Evolutionary conservation across 345 rosid genomes (phyloP).

Genomic region (Ceriops decandra): DNA sequence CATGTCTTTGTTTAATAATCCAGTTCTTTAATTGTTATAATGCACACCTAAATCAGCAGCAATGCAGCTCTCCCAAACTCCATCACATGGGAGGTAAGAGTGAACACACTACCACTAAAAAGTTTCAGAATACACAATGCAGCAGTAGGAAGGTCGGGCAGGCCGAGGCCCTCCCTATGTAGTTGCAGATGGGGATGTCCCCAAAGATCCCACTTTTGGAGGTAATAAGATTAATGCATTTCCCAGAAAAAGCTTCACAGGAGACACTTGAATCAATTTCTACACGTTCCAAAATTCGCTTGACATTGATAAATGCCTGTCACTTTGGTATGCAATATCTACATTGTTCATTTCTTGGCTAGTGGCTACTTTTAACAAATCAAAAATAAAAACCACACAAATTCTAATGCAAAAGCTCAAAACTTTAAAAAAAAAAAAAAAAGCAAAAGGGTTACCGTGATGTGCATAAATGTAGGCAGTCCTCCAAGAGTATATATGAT

Average conservation of each 20-base stretch:
- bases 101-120: too few species aligned
- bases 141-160: too few species aligned
- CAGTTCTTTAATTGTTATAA: too few species aligned
- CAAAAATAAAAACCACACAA: background rate
- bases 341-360: too few species aligned
- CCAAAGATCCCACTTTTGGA: background rate
- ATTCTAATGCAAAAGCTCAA: background rate
- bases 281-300: background rate
- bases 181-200: background rate
- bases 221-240: background rate
- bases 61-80: too few species aligned
- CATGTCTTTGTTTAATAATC: too few species aligned
- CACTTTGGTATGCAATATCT: too few species aligned
- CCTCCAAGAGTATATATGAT: conserved; percentile 92
- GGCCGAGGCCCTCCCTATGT: too few species aligned
- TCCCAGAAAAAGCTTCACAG: background rate
- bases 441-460: conserved; percentile 47
- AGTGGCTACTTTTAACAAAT: too few species aligned
- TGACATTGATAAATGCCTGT: background rate
- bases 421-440: background rate
- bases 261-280: background rate
- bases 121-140: too few species aligned
- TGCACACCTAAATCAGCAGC: too few species aligned
- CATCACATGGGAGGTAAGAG: too few species aligned
- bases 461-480: conserved; percentile 87